Evolutionary conservation across 176 grass and related monocot genomes (phyloP).

Genomic region (Bonia amplexicaulis): DNA sequence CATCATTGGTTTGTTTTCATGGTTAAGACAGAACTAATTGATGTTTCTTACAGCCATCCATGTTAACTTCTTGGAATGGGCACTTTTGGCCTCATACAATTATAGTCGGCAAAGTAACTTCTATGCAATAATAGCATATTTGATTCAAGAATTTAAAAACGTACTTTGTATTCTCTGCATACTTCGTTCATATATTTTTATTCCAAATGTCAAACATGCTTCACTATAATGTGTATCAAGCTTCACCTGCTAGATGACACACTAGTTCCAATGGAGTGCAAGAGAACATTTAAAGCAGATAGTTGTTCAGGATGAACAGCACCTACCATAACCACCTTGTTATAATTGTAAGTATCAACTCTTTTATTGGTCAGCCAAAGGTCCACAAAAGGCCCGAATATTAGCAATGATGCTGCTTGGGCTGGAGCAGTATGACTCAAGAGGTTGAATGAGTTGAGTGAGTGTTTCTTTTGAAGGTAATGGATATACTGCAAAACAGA

Average conservation of each 20-base stretch:
- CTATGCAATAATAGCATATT: neutral
- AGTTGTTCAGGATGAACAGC: neutral
- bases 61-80: neutral
- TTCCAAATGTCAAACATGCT: neutral
- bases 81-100: neutral
- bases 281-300: neutral
- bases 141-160: neutral
- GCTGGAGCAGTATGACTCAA: constrained; percentile 61
- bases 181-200: neutral
- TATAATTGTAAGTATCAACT: constrained; percentile 36
- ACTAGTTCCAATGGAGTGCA: neutral
- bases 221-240: neutral
- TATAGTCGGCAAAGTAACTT: neutral
- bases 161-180: neutral
- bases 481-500: constrained; percentile 45
- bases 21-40: neutral
- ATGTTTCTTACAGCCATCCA: neutral
- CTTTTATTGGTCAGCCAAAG: constrained; percentile 48
- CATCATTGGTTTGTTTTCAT: neutral
- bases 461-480: constrained; percentile 61
- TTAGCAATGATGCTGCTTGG: constrained; percentile 43
- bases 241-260: neutral
- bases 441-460: constrained; percentile 53
- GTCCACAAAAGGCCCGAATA: constrained; percentile 59
- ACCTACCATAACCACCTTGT: neutral